phyloP scores from a whole-genome alignment of 148 eudicot species.

The Camellia japonica region DNA sequence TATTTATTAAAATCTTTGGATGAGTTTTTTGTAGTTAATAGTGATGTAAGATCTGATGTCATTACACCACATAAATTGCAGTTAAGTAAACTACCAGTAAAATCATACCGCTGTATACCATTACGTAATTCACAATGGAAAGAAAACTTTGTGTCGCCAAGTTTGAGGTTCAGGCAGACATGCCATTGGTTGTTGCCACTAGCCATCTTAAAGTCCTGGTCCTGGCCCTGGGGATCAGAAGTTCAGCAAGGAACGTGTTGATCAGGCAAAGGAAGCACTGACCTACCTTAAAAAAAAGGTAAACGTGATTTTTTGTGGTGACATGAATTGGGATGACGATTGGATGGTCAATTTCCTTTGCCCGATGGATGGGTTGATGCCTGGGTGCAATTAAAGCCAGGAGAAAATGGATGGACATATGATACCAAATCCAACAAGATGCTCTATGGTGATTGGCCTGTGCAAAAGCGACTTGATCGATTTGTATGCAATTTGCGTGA shows the following conservation, averaged over 20 bases:
- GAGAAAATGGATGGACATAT: slow-evolving; percentile 69
- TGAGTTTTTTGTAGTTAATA: not conserved
- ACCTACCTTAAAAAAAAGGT: slow-evolving; percentile 38
- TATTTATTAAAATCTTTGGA: not conserved
- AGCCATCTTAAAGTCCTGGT: slow-evolving; percentile 90
- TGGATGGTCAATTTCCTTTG: slow-evolving; percentile 60
- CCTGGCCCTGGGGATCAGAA: slow-evolving; percentile 84
- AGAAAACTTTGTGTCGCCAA: slow-evolving; percentile 73
- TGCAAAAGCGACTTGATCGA: slow-evolving; percentile 75
- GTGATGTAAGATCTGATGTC: not conserved
- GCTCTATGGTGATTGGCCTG: slow-evolving; percentile 49
- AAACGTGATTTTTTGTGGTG: slow-evolving; percentile 78
- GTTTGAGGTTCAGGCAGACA: slow-evolving; percentile 28
- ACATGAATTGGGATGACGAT: slow-evolving; percentile 93
- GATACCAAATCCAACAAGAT: slow-evolving; percentile 81
- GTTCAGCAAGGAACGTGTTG: slow-evolving; percentile 87
- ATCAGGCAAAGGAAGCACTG: slow-evolving; percentile 72
- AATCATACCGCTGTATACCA: slow-evolving; percentile 50
- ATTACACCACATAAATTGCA: slow-evolving; percentile 27
- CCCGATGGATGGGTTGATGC: slow-evolving; percentile 80
- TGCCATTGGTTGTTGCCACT: slow-evolving; percentile 60
- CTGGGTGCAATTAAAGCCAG: slow-evolving; percentile 61
- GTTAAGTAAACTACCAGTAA: slow-evolving; percentile 74
- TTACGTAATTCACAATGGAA: slow-evolving; percentile 59
- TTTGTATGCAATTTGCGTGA: slow-evolving; percentile 52